Evolutionary conservation across 495 filamentous ascomycete species (phyloP).

Genomic region (Penicillium paxilli): DNA sequence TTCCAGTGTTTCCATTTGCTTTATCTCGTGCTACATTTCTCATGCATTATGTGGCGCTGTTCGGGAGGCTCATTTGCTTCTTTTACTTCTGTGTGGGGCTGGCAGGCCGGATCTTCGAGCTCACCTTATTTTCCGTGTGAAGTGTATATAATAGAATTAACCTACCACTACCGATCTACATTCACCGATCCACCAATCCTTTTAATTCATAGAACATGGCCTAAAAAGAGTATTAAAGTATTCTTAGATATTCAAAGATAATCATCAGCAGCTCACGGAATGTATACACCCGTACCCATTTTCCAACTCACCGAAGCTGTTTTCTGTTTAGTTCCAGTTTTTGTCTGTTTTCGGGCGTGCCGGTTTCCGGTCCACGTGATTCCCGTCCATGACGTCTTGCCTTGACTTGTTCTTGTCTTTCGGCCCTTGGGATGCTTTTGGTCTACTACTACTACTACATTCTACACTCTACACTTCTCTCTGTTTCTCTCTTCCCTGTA

Average conservation of each 20-base stretch:
- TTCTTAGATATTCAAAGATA: background rate
- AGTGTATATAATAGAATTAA: constrained; percentile 29
- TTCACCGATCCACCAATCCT: background rate
- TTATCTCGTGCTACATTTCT: background rate
- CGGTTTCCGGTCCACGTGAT: constrained; percentile 25
- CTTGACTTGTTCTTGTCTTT: too few relatives aligned
- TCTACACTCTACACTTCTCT: too few relatives aligned
- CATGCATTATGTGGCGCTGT: constrained; percentile 14
- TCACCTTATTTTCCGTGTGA: constrained; percentile 4
- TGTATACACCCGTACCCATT: constrained; percentile 1
- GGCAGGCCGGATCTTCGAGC: constrained; percentile 2
- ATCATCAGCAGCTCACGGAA: background rate
- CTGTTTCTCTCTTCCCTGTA: background rate
- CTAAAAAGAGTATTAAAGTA: too few relatives aligned
- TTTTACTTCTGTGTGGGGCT: constrained; percentile 3
- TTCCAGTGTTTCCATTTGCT: background rate
- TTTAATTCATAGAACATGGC: too few relatives aligned
- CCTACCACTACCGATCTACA: background rate
- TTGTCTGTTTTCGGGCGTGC: constrained; percentile 10
- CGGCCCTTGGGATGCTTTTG: too few relatives aligned
- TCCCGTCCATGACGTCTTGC: constrained; percentile 16
- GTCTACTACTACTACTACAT: too few relatives aligned
- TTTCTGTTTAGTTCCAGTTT: background rate
- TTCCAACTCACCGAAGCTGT: background rate
- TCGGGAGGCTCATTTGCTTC: constrained; percentile 7